Percentiles rank a stretch among this genome's conserved stretches.
These are phyloP conservation scores for Fusarium graminum DNA, from an alignment of 2,329 filamentous ascomycete genomes.

Conservation along the genomic window DNA sequence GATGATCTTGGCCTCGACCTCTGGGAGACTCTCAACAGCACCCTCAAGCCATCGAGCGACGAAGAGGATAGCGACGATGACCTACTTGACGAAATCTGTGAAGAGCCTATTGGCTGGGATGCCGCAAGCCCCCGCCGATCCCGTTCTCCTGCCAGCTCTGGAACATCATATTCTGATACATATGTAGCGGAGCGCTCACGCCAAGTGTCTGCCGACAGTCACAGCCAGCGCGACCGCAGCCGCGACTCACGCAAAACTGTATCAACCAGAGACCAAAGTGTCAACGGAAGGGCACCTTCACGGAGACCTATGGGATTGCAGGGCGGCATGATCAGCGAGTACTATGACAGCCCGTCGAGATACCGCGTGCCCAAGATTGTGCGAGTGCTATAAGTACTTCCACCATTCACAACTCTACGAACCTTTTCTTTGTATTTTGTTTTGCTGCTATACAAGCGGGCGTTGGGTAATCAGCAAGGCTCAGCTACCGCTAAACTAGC, in stretches of 20 bases:
- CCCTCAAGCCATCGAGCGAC: conserved; percentile 21
- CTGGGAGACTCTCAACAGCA: conserved; percentile 50
- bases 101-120: conserved; percentile 36
- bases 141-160: conserved; percentile 38
- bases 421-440: conserved; percentile 18
- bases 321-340: conserved; percentile 42
- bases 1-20: conserved; percentile 55
- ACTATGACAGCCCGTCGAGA: conserved; percentile 44
- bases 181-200: conserved; percentile 31
- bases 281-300: conserved; percentile 18
- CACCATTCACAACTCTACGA: conserved; percentile 7
- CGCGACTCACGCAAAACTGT: conserved; percentile 31
- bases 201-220: conserved; percentile 34
- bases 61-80: conserved; percentile 30
- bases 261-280: conserved; percentile 24
- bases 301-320: conserved; percentile 32
- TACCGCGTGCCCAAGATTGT: conserved; percentile 43
- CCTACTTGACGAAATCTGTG: conserved; percentile 34
- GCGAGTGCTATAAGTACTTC: conserved; percentile 31
- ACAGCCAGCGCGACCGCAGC: conserved; percentile 34
- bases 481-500: conserved; percentile 33
- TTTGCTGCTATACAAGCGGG: conserved; percentile 17
- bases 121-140: conserved; percentile 25
- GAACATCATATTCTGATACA: conserved; percentile 36
- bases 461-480: conserved; percentile 18